Percentiles rank a stretch among this genome's conserved stretches.
Conservation (phyloP, 148 eudicot species). For the Tetragonia tetragonoides region DNA sequence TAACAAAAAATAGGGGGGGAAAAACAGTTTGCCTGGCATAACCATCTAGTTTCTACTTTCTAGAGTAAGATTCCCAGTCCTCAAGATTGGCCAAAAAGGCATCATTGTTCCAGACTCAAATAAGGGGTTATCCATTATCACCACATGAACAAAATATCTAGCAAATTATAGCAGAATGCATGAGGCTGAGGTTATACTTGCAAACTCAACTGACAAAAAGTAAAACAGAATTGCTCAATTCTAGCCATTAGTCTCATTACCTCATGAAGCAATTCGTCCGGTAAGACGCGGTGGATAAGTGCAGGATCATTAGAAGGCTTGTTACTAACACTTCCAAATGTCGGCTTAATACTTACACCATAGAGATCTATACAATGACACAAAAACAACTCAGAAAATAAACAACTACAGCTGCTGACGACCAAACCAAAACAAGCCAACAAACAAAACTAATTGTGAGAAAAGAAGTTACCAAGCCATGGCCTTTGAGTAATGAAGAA, state of each 20-base stretch:
- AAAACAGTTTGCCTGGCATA: too few relatives aligned
- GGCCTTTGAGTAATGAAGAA: slow-evolving; percentile 72
- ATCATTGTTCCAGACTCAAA: too few relatives aligned
- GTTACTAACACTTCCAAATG: slow-evolving; percentile 62
- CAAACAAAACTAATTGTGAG: background rate
- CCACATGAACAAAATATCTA: too few relatives aligned
- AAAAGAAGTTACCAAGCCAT: slow-evolving; percentile 71
- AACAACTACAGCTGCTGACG: background rate
- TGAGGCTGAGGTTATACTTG: background rate
- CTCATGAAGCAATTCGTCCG: slow-evolving; percentile 94
- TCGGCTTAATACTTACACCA: slow-evolving; percentile 80
- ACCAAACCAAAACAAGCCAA: background rate
- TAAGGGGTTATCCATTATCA: too few relatives aligned
- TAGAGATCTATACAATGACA: slow-evolving; percentile 56
- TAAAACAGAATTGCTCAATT: background rate
- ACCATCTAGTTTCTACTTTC: too few relatives aligned
- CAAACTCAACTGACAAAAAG: background rate
- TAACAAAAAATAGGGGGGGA: too few relatives aligned
- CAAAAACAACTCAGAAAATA: slow-evolving; percentile 3
- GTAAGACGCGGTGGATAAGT: slow-evolving; percentile 67
- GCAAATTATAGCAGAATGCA: background rate
- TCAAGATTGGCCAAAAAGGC: too few relatives aligned
- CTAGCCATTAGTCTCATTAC: slow-evolving; percentile 26
- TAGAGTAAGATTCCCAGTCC: too few relatives aligned
- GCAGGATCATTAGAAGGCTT: slow-evolving; percentile 61